These are phyloP conservation scores for Caryopteris hybrid DNA, from an alignment of 305 asterid species.

Conservation along the genomic window DNA sequence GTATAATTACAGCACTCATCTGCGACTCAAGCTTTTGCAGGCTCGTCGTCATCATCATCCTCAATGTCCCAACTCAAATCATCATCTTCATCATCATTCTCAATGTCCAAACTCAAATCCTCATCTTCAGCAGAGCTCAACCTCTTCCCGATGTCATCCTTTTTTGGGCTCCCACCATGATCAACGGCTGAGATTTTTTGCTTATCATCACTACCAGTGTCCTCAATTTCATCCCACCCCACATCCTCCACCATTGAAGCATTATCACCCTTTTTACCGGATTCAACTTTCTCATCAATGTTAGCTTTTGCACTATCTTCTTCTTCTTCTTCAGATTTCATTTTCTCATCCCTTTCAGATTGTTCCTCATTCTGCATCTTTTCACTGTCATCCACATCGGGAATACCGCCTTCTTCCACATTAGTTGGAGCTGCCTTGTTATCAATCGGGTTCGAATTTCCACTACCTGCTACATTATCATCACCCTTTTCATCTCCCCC, in stretches of 20 bases:
- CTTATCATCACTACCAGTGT: conserved; percentile 61
- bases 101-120: conserved; percentile 68
- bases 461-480: conserved; percentile 23
- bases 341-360: conserved; percentile 20
- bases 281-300: conserved; percentile 30
- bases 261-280: conserved; percentile 27
- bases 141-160: conserved; percentile 35
- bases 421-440: conserved; percentile 15
- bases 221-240: conserved; percentile 88
- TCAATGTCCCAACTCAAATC: conserved; percentile 74
- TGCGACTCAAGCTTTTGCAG: conserved; percentile 34
- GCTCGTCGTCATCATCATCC: conserved; percentile 64
- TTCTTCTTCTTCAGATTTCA: conserved; percentile 14
- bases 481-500: conserved; percentile 21
- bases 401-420: conserved; percentile 3
- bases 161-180: conserved; percentile 32
- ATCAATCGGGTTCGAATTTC: not conserved
- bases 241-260: conserved; percentile 41
- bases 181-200: conserved; percentile 20
- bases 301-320: conserved; percentile 20
- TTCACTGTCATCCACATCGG: conserved; percentile 3
- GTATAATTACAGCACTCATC: too few species aligned
- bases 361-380: conserved; percentile 12
- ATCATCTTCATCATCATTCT: conserved; percentile 65
- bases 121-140: conserved; percentile 49